Conservation (phyloP, 2,329 filamentous ascomycete species). For the Periconia macrospinosa region DNA sequence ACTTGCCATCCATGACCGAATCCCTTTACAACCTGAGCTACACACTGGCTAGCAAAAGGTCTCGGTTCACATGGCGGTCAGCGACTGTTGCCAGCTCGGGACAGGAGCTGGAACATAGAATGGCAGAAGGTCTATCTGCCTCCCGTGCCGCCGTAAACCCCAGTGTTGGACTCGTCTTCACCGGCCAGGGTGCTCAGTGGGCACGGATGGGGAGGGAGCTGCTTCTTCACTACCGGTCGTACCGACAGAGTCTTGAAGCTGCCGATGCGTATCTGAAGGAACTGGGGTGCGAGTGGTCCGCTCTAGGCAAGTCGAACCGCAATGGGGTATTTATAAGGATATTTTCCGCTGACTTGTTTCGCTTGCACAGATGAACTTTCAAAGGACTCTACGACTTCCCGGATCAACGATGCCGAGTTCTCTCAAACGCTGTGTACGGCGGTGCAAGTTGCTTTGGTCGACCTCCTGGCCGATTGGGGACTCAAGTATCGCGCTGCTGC, state of each 20-base stretch:
- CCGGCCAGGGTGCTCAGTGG: slow-evolving; percentile 36
- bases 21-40: not conserved
- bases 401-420: not conserved
- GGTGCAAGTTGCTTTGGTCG: slow-evolving; percentile 22
- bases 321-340: too few species aligned
- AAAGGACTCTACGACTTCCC: not conserved
- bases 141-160: not conserved
- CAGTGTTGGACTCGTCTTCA: slow-evolving; percentile 22
- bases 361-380: too few species aligned
- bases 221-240: slow-evolving; percentile 4
- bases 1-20: not conserved
- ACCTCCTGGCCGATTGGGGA: slow-evolving; percentile 17
- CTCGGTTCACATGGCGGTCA: not conserved
- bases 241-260: not conserved
- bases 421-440: not conserved
- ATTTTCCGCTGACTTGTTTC: too few species aligned
- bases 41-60: not conserved
- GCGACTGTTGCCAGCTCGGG: not conserved
- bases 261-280: not conserved
- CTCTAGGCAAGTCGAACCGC: not conserved
- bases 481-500: slow-evolving; percentile 11
- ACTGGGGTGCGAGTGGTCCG: not conserved
- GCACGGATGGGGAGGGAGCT: slow-evolving; percentile 19
- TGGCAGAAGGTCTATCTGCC: not conserved
- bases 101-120: not conserved